Evolutionary conservation across 768 basidiomycete genomes (phyloP).

Genomic region (Phlebiopsis flavidoalba): DNA sequence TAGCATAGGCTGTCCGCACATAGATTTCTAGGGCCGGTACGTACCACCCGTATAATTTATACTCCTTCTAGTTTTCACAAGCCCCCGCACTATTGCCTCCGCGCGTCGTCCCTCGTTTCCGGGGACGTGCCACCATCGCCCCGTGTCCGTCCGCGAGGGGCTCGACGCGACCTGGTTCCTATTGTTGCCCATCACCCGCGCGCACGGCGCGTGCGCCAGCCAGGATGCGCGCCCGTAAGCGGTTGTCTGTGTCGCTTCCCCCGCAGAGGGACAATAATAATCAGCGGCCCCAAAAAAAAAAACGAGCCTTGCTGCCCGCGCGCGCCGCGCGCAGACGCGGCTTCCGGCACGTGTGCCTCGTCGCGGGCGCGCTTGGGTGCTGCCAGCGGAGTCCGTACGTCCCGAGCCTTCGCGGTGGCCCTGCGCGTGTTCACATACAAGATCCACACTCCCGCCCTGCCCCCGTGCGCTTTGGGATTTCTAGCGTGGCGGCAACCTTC

Average conservation of each 20-base stretch:
- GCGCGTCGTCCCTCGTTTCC: no score
- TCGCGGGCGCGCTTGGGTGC: no score
- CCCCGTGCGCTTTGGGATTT: no score
- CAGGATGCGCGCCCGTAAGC: neutral
- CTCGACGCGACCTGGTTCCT: neutral
- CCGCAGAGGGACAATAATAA: neutral
- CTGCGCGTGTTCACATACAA: no score
- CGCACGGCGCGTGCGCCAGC: neutral
- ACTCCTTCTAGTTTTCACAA: neutral
- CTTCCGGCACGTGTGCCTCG: no score
- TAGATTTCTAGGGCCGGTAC: constrained; percentile 1
- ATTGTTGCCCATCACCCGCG: neutral
- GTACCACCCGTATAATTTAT: neutral
- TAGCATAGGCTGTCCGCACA: neutral
- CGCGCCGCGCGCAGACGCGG: neutral
- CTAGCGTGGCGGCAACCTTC: no score
- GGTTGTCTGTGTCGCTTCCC: neutral
- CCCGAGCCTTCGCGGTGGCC: no score
- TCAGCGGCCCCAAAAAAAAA: neutral
- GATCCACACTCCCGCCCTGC: no score
- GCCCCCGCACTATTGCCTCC: neutral
- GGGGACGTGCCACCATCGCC: no score
- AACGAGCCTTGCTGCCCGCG: neutral
- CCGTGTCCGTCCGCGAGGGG: neutral
- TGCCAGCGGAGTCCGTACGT: no score